phyloP scores from a whole-genome alignment of 495 filamentous ascomycete genomes.

The Cladorrhinum samala region DNA sequence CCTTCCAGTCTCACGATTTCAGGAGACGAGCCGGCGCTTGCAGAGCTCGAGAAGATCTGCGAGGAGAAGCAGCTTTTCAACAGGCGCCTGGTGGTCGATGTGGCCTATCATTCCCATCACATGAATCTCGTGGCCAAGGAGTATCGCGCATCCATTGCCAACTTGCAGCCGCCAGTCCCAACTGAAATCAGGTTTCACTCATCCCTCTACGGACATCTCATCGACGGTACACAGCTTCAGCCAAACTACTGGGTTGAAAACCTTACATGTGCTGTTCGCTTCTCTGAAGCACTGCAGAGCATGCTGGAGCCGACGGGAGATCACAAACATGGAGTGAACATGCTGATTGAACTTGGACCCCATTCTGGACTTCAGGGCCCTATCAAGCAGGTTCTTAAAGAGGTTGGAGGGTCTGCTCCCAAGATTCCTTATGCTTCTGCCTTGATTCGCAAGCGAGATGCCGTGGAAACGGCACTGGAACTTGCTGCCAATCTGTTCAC shows the following conservation, averaged over 20 bases:
- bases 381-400: constrained; percentile 48
- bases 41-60: constrained; percentile 42
- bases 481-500: constrained; percentile 39
- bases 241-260: constrained; percentile 44
- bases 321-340: constrained; percentile 34
- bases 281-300: constrained; percentile 31
- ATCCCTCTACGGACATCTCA: constrained; percentile 26
- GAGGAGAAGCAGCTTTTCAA: constrained; percentile 44
- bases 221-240: constrained; percentile 28
- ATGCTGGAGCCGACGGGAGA: constrained; percentile 32
- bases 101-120: constrained; percentile 60
- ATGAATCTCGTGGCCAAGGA: constrained; percentile 46
- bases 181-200: constrained; percentile 37
- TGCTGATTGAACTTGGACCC: constrained; percentile 57
- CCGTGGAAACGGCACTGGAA: constrained; percentile 38
- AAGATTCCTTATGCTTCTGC: constrained; percentile 29
- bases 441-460: constrained; percentile 35
- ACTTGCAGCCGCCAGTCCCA: constrained; percentile 25
- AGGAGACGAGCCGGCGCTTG: constrained; percentile 44
- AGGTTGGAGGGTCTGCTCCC: constrained; percentile 26
- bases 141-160: constrained; percentile 30
- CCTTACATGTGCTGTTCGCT: constrained; percentile 36
- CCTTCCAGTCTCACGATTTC: constrained; percentile 56
- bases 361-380: constrained; percentile 55
- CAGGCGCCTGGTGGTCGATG: constrained; percentile 49